Conservation (phyloP, 1,139 yeast genomes). For the Spathaspora jeffriesii region DNA sequence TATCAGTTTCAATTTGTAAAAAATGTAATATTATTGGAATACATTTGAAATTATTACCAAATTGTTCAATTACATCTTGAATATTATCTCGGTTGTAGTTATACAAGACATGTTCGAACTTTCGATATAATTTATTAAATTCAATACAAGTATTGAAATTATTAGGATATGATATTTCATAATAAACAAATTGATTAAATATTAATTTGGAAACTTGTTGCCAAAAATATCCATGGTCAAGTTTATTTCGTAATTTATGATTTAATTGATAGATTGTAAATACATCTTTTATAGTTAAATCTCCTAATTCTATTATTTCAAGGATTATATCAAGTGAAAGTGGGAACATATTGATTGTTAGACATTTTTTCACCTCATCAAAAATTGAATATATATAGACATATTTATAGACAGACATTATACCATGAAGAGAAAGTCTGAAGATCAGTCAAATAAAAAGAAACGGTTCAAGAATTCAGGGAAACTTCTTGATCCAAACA, state of each 20-base stretch:
- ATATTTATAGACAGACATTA: no score
- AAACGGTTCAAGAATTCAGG: slow-evolving; percentile 52
- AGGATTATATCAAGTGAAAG: slow-evolving; percentile 13
- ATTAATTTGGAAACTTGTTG: slow-evolving; percentile 8
- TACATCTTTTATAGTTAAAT: slow-evolving; percentile 20
- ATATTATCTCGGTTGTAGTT: not conserved
- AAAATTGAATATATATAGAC: not conserved
- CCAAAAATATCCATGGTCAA: slow-evolving; percentile 13
- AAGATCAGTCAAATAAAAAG: slow-evolving; percentile 9
- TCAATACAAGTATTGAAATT: not conserved
- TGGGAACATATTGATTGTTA: not conserved
- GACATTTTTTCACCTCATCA: not conserved
- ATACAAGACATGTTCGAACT: slow-evolving; percentile 1
- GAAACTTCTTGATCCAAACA: slow-evolving; percentile 67
- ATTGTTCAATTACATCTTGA: not conserved
- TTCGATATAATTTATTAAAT: not conserved
- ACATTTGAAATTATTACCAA: not conserved
- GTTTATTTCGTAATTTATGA: slow-evolving; percentile 9
- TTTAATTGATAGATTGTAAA: slow-evolving; percentile 16
- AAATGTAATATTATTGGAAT: not conserved
- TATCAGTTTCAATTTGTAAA: not conserved
- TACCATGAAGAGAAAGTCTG: slow-evolving; percentile 19
- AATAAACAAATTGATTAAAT: not conserved
- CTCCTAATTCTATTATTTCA: slow-evolving; percentile 16
- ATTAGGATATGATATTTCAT: not conserved